Percentiles rank a stretch among this genome's conserved stretches.
These are phyloP conservation scores for Globisporangium parvum DNA, from an alignment of 352 stramenopile genomes.

Conservation along the genomic window DNA sequence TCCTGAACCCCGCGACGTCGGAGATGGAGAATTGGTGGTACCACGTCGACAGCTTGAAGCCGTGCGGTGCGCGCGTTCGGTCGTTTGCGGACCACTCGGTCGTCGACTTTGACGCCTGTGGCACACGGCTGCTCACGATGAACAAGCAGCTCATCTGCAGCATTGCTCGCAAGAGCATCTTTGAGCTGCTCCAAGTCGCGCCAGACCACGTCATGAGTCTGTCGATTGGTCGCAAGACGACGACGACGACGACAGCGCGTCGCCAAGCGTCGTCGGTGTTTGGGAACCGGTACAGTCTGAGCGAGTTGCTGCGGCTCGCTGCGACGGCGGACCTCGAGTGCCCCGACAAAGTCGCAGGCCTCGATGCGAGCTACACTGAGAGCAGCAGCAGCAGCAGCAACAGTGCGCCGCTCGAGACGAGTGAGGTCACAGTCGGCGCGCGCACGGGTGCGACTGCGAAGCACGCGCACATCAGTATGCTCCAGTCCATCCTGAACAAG, in stretches of 20 bases:
- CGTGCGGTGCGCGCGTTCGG: constrained; percentile 8
- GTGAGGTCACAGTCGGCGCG: background rate
- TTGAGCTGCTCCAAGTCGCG: constrained; percentile 45
- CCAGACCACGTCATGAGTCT: constrained; percentile 60
- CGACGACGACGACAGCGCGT: background rate
- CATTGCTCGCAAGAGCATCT: constrained; percentile 54
- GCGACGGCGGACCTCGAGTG: constrained; percentile 47
- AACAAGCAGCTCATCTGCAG: constrained; percentile 50
- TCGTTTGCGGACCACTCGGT: constrained; percentile 34
- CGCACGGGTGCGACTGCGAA: constrained; percentile 5
- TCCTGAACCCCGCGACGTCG: constrained; percentile 43
- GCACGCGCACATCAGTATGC: constrained; percentile 23
- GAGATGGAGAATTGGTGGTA: constrained; percentile 68
- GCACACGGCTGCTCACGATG: constrained; percentile 24
- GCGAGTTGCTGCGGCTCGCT: constrained; percentile 48
- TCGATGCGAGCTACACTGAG: constrained; percentile 17
- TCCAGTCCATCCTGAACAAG: constrained; percentile 47
- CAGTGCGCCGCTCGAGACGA: background rate
- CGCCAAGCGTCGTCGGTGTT: constrained; percentile 14
- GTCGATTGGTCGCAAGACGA: constrained; percentile 22
- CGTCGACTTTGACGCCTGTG: constrained; percentile 32
- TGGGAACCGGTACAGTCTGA: constrained; percentile 38
- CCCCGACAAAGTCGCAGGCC: constrained; percentile 28
- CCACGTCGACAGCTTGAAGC: constrained; percentile 43
- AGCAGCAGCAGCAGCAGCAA: background rate